phyloP scores from a whole-genome alignment of 176 grass and related monocot species.

The Carex scoparia region DNA sequence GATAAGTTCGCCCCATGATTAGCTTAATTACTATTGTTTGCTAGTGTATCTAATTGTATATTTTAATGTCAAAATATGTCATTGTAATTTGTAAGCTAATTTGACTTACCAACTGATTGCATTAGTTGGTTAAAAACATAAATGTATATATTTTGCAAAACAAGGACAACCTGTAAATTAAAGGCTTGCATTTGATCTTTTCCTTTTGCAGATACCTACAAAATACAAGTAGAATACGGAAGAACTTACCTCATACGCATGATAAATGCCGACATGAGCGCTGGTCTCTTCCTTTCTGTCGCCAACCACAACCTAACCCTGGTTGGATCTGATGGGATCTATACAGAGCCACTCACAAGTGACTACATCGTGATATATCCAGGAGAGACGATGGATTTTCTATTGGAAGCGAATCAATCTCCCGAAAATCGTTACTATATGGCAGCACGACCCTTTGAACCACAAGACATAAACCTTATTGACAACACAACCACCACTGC shows the following conservation, averaged over 20 bases:
- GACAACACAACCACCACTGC: constrained; percentile 42
- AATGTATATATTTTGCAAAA: not conserved
- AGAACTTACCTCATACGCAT: constrained; percentile 46
- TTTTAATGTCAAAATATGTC: not conserved
- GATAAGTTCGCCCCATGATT: too few relatives aligned
- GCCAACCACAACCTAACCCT: constrained; percentile 78
- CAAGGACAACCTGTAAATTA: not conserved
- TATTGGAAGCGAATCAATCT: constrained; percentile 41
- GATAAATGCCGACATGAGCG: constrained; percentile 65
- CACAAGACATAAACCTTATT: constrained; percentile 3
- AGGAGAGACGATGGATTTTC: constrained; percentile 72
- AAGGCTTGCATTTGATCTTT: not conserved
- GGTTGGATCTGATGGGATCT: constrained; percentile 62
- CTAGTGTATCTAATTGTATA: not conserved
- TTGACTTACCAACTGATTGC: not conserved
- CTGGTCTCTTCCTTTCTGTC: constrained; percentile 65
- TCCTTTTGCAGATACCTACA: constrained; percentile 15
- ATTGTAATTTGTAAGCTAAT: not conserved
- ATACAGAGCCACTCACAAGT: constrained; percentile 56
- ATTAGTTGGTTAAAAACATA: not conserved
- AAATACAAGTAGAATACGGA: constrained; percentile 43
- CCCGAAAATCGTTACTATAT: constrained; percentile 57
- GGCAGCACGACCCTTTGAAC: constrained; percentile 41
- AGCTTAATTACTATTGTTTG: too few relatives aligned
- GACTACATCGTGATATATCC: constrained; percentile 67